A percentile compares a stretch with the other conserved stretches of the same genome.
phyloP scores from a whole-genome alignment of 23 red algal genomes.

The Gracilariopsis chorda region DNA sequence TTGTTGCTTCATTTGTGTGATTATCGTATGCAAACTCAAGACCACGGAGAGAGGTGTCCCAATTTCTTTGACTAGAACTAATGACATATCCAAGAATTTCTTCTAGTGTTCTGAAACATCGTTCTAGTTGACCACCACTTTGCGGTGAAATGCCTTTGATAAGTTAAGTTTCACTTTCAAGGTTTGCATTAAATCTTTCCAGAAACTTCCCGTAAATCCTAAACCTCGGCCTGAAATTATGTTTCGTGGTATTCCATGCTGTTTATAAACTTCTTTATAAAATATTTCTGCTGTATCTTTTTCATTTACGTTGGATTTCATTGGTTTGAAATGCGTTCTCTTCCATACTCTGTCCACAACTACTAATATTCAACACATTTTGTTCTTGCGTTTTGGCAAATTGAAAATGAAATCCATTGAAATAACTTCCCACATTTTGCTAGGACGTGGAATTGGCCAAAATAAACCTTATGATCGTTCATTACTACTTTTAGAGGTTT shows the following conservation, averaged over 20 bases:
- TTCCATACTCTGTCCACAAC: slow-evolving; percentile 19
- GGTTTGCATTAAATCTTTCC: slow-evolving; percentile 1
- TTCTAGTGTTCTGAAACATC: slow-evolving; percentile 2
- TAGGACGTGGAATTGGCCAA: not conserved
- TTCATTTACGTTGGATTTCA: not conserved
- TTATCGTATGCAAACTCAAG: slow-evolving; percentile 34
- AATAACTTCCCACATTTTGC: slow-evolving; percentile 29
- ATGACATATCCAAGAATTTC: slow-evolving; percentile 18
- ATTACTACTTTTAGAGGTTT: slow-evolving; percentile 10
- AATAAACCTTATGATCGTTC: not conserved
- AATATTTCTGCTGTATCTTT: slow-evolving; percentile 7
- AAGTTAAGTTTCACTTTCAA: slow-evolving; percentile 10
- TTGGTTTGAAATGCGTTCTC: not conserved
- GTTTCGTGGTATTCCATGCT: slow-evolving; percentile 1
- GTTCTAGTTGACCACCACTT: slow-evolving; percentile 22
- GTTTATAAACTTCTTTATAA: slow-evolving; percentile 15
- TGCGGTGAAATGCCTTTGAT: slow-evolving; percentile 24
- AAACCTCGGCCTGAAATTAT: slow-evolving; percentile 7
- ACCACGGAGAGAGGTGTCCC: not conserved
- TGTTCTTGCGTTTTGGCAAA: not conserved
- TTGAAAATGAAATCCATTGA: slow-evolving; percentile 33
- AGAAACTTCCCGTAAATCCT: not conserved
- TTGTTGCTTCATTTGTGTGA: too few species aligned
- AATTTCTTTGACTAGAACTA: slow-evolving; percentile 4
- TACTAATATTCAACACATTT: not conserved